phyloP scores from a whole-genome alignment of 2,329 filamentous ascomycete species.

The Stagonosporopsis chrysanthemi region DNA sequence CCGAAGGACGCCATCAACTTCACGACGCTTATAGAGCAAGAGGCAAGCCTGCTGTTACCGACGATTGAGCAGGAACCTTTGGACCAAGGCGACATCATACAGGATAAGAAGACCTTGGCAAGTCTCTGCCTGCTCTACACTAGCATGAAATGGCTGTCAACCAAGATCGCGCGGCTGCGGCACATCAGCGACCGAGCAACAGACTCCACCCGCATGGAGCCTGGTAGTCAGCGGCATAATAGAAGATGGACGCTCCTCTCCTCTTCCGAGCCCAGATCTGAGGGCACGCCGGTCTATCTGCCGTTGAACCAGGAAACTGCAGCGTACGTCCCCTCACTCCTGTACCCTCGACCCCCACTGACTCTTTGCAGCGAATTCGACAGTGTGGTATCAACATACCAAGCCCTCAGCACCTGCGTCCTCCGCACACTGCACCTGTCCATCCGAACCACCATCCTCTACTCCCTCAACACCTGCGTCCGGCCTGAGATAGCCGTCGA shows the following conservation, averaged over 20 bases:
- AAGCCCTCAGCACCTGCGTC: constrained; percentile 78
- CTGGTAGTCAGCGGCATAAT: constrained; percentile 60
- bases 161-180: constrained; percentile 80
- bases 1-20: constrained; percentile 27
- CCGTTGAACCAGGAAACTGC: constrained; percentile 88
- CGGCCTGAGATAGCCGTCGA: constrained; percentile 62
- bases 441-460: constrained; percentile 82
- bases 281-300: constrained; percentile 77
- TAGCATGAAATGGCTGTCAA: constrained; percentile 96
- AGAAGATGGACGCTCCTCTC: constrained; percentile 85
- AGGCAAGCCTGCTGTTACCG: constrained; percentile 62
- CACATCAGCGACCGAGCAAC: constrained; percentile 79
- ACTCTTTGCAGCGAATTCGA: constrained; percentile 74
- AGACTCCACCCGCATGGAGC: constrained; percentile 65
- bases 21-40: constrained; percentile 47
- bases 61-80: constrained; percentile 67
- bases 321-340: constrained; percentile 60
- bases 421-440: constrained; percentile 89
- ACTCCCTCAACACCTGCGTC: constrained; percentile 71
- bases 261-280: constrained; percentile 52
- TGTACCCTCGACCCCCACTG: constrained; percentile 3
- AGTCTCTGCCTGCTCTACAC: constrained; percentile 90
- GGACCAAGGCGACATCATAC: constrained; percentile 82
- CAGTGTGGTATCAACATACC: constrained; percentile 81
- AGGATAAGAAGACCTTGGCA: constrained; percentile 84